Base-by-base conservation (phyloP, 805 yeast genomes). In the Teunomyces tritomae region DNA sequence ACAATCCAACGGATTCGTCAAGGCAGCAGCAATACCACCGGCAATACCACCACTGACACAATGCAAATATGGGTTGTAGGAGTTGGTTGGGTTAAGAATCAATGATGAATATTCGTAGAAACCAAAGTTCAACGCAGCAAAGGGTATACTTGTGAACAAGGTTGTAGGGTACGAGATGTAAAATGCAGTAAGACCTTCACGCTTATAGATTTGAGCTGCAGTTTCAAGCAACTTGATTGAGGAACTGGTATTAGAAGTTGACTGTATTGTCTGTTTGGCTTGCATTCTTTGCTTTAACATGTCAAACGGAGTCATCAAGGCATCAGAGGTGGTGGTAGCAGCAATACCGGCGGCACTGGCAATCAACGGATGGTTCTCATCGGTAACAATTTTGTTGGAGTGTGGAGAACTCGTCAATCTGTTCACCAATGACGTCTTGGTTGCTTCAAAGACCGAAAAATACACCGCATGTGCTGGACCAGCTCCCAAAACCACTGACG, bases 391-490 rank as follows among this genome's bases (percentile, higher is more conserved):
- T 44, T 60, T 66, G 36, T 71, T 78, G 32, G 70, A 48, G 47
- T 58, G 57, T 8, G 59, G 54, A 2, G 68, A 52, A 44, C 61
- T 57, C 16, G 74, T 67, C 37, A 71, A 57, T 39, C 65, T 64
- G 57, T 74, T 78, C 37, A 73, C 78, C 43, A 86, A 67, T 9
- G 75, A 62, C 6, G 85, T 81, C 62, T 87, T 86, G 42, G 90
- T 77, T 44, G 83, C 77, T 68, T 92, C 99, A 67, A 90, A 94
- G 3, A 94, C 95, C n/a, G 91, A 84, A 64, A 90, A 92, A 68
- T 94, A 92, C 5, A 94, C 86, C 3, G 98, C 98, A 70, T 92
- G 99, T 3, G 98, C 97, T 2, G 99, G 99, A 5, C 99, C 99
- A n/a, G 99, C 97, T 33, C 99, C 99, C 51, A 92, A 63, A 2